phyloP scores from a whole-genome alignment of 345 rosid genomes.

The Gossypioides kirkii region DNA sequence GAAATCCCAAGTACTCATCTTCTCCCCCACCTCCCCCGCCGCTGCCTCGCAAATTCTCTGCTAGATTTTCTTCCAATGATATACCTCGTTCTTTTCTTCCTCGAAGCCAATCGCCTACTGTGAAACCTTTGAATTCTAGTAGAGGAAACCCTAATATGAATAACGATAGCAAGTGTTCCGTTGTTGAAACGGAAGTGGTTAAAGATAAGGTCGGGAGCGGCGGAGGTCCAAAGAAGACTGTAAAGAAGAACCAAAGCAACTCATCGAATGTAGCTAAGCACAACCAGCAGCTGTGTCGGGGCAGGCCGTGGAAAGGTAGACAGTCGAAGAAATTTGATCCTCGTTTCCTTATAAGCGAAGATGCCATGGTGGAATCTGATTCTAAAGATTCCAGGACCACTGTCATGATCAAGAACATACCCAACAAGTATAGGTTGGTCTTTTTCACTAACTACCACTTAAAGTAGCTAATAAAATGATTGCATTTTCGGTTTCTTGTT shows the following conservation, averaged over 20 bases:
- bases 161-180: background rate
- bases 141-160: slow-evolving; percentile 27
- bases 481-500: background rate
- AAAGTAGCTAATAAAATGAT: background rate
- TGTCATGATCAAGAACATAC: slow-evolving; percentile 97
- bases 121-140: slow-evolving; percentile 10
- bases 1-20: slow-evolving; percentile 18
- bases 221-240: slow-evolving; percentile 25
- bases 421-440: slow-evolving; percentile 81
- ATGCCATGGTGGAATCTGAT: slow-evolving; percentile 42
- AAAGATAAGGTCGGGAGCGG: background rate
- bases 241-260: slow-evolving; percentile 22
- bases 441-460: background rate
- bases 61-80: background rate
- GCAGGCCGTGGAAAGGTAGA: slow-evolving; percentile 45
- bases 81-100: slow-evolving; percentile 5
- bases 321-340: slow-evolving; percentile 39
- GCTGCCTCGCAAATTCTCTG: slow-evolving; percentile 2
- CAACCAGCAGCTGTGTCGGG: slow-evolving; percentile 9
- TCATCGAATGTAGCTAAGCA: slow-evolving; percentile 1
- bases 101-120: slow-evolving; percentile 14
- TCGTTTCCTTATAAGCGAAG: slow-evolving; percentile 57
- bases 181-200: slow-evolving; percentile 26
- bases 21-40: slow-evolving; percentile 2
- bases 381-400: slow-evolving; percentile 70